phyloP scores from a whole-genome alignment of 192 early-diverging fungal genomes.

The Entomortierella beljakovae region DNA sequence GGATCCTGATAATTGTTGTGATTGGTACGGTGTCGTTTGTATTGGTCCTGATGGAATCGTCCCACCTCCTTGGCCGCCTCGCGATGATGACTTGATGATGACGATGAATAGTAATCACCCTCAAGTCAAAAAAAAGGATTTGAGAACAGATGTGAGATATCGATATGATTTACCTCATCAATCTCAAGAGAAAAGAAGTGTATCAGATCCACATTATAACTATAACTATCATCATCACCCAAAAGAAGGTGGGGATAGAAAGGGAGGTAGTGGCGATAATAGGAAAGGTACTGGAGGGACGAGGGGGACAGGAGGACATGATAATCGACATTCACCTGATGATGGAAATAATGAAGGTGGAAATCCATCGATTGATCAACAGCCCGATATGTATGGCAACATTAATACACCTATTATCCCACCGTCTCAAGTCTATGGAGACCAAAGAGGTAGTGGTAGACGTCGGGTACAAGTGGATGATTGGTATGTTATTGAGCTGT shows the following conservation, averaged over 20 bases:
- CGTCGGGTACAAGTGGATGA: slow-evolving; percentile 15
- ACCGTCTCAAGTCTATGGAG: neutral
- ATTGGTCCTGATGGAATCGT: slow-evolving; percentile 42
- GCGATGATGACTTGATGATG: slow-evolving; percentile 33
- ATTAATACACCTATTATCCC: neutral
- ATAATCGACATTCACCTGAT: slow-evolving; percentile 21
- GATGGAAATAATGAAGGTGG: slow-evolving; percentile 20
- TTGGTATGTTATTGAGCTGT: slow-evolving; percentile 45
- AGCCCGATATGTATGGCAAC: neutral
- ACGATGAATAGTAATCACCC: too few relatives aligned
- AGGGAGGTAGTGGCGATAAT: neutral
- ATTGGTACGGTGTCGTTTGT: slow-evolving; percentile 41
- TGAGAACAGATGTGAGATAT: too few relatives aligned
- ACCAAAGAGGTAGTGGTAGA: neutral
- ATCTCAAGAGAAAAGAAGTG: neutral
- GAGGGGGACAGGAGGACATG: neutral
- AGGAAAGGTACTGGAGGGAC: neutral
- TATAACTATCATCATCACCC: slow-evolving; percentile 11
- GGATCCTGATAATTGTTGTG: slow-evolving; percentile 36
- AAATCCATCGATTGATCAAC: neutral
- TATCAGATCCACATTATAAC: slow-evolving; percentile 7
- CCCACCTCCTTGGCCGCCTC: slow-evolving; percentile 33
- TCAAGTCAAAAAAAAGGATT: too few relatives aligned
- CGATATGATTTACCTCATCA: neutral
- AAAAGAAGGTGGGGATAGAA: neutral